Evolutionary conservation across 768 basidiomycete species (phyloP), one percentile per base, ranked within the genome.

Genomic region (Hebeloma cylindrosporum): DNA sequence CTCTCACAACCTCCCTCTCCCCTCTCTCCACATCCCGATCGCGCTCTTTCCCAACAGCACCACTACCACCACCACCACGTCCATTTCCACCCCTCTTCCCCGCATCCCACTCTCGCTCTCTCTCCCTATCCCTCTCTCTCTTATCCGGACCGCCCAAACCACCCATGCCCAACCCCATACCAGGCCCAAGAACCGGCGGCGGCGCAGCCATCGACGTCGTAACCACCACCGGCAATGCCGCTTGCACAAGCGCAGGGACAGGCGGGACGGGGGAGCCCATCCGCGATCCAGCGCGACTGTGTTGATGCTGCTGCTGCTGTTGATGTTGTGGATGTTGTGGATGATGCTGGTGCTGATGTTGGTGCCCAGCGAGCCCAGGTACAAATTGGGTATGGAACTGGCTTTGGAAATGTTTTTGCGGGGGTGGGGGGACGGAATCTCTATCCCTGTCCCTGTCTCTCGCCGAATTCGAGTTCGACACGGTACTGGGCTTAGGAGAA

Each of bases 371-470:
- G 8, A 52, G 14, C 5, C 60, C 60, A 29, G 51, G 50, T 8
- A 61, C 60, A 47, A 67, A 56, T 60, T 60, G 52, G 22, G 56
- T 56, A 46, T 68, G 61, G 48, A 67, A 67, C 53, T 66, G 38
- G 42, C 34, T 31, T 53, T 64, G 63, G 45, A 61, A 62, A 44
- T 60, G 65, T 23, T 56, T 53, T 42, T 63, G 64, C 1, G 63
- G 58, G 10, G 50, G 47, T 22, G 26, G 40, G 4, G 18, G 28
- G 38, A 32, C 17, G 4, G 37, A 13, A 13, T 31, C 32, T n/a
- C 28, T 13, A 53, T 9, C 17, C 14, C 29, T n/a, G 40, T 8
- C 28, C 28, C 28, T n/a, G 28, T 8, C n/a, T n/a, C n/a, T n/a
- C n/a, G n/a, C n/a, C n/a, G n/a, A n/a, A n/a, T n/a, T n/a, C n/a